Conservation (phyloP, 192 early-diverging fungal genomes). For the Backusella psychrophila region DNA sequence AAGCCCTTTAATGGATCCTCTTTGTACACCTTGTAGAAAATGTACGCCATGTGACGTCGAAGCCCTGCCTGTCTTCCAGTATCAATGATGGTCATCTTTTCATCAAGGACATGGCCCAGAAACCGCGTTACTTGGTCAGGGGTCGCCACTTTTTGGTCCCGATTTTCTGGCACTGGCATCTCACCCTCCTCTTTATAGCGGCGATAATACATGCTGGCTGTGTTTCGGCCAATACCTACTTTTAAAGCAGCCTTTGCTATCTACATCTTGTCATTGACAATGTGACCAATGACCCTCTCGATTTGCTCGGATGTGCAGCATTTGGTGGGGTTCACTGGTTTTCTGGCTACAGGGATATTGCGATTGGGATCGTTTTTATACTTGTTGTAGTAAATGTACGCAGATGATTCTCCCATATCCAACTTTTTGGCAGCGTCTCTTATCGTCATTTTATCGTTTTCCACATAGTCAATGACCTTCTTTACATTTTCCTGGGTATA, state of each 20-base stretch:
- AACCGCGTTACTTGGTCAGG: background rate
- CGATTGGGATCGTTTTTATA: too few relatives aligned
- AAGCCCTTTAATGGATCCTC: too few relatives aligned
- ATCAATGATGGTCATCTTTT: background rate
- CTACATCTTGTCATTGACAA: background rate
- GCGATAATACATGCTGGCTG: background rate
- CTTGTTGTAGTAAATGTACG: too few relatives aligned
- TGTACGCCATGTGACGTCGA: too few relatives aligned
- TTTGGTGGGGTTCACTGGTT: background rate
- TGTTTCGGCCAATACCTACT: background rate
- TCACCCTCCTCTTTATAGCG: background rate
- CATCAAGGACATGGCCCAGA: background rate
- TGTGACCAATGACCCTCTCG: background rate
- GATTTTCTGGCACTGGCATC: background rate
- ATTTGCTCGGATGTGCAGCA: background rate
- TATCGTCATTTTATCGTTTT: too few relatives aligned
- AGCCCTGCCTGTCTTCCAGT: background rate
- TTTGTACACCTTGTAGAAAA: too few relatives aligned
- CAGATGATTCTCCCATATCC: too few relatives aligned
- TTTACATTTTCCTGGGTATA: background rate
- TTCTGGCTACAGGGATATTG: too few relatives aligned
- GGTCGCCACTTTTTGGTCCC: background rate
- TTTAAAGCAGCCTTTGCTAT: background rate
- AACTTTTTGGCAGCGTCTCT: too few relatives aligned
- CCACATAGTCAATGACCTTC: too few relatives aligned